Conservation (phyloP, 2,329 filamentous ascomycete species). For the Colletotrichum costaricense region DNA sequence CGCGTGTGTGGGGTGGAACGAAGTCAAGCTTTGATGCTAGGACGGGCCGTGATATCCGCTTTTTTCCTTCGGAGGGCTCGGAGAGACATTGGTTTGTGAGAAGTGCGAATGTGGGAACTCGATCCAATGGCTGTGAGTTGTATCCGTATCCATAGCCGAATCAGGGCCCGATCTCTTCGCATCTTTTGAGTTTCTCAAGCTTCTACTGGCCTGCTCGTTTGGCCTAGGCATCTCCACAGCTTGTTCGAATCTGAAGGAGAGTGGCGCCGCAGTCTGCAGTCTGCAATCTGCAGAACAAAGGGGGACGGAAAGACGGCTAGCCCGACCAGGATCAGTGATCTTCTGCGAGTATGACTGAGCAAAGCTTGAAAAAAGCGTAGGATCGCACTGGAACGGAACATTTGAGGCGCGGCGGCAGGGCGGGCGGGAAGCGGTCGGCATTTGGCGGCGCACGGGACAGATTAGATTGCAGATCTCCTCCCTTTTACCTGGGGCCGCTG, state of each 20-base stretch:
- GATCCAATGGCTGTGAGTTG: not conserved
- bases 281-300: not conserved
- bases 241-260: not conserved
- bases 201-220: not conserved
- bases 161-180: not conserved
- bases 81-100: not conserved
- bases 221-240: constrained; percentile 10
- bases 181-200: not conserved
- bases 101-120: not conserved
- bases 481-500: not conserved
- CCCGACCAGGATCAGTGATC: not conserved
- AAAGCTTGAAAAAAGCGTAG: not conserved
- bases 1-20: constrained; percentile 9
- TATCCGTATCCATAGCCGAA: not conserved
- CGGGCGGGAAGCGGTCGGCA: constrained; percentile 16
- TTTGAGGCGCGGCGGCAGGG: not conserved
- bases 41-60: constrained; percentile 27
- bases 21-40: constrained; percentile 32
- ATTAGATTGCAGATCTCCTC: constrained; percentile 17
- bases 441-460: not conserved
- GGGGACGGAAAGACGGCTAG: not conserved
- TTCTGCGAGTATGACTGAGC: not conserved
- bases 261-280: not conserved
- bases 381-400: not conserved
- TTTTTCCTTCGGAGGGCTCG: constrained; percentile 23